phyloP scores from a whole-genome alignment of 805 yeast species.

The Saccharomycopsis malanga region DNA sequence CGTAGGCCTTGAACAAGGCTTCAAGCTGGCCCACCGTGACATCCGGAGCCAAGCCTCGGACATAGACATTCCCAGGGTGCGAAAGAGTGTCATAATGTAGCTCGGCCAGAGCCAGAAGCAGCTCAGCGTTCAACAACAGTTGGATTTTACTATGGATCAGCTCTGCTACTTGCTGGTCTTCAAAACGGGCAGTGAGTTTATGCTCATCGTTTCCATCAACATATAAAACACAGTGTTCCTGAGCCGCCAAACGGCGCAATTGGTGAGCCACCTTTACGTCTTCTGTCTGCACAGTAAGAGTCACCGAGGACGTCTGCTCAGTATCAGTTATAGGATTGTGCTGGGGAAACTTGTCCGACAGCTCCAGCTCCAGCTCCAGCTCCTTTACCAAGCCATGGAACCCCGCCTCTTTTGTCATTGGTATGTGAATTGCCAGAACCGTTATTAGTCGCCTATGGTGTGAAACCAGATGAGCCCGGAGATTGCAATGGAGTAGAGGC shows the following conservation, averaged over 20 bases:
- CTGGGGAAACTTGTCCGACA: not conserved
- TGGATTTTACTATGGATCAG: slow-evolving; percentile 10
- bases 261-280: not conserved
- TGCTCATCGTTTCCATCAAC: not conserved
- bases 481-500: no score
- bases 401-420: no score
- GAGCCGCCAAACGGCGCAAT: not conserved
- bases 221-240: not conserved
- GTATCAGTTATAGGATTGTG: slow-evolving; percentile 17
- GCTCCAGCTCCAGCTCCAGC: not conserved
- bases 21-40: slow-evolving; percentile 34
- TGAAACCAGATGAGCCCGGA: no score
- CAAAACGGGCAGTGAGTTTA: slow-evolving; percentile 3
- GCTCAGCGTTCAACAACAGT: not conserved
- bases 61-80: slow-evolving; percentile 54
- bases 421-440: no score
- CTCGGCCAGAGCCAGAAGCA: not conserved
- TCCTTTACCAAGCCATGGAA: no score
- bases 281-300: not conserved
- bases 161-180: slow-evolving; percentile 16
- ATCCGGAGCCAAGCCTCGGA: slow-evolving; percentile 40
- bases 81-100: slow-evolving; percentile 30
- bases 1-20: slow-evolving; percentile 34
- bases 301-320: slow-evolving; percentile 5
- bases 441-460: no score